A percentile compares a stretch with the other conserved stretches of the same genome.
These are phyloP conservation scores for Sphaerosporella brunnea DNA, from an alignment of 495 filamentous ascomycete genomes.

Conservation along the genomic window DNA sequence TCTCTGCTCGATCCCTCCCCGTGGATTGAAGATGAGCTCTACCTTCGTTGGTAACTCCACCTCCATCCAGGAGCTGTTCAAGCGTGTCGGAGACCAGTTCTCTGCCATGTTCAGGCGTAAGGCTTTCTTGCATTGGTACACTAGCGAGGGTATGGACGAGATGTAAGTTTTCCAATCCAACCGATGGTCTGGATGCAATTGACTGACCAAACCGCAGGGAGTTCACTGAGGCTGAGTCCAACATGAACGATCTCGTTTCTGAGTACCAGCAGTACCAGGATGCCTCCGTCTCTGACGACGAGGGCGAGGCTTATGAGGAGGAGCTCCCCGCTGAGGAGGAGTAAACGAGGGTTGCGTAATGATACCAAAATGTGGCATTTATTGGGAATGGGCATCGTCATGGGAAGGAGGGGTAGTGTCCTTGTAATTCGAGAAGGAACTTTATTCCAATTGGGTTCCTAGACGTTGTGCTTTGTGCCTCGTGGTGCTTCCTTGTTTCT, in stretches of 20 bases:
- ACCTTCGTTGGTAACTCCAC: conserved; percentile 99
- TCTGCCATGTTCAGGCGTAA: conserved; percentile 99
- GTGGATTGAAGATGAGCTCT: conserved; percentile 96
- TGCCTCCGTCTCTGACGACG: conserved; percentile 61
- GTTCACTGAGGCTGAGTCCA: conserved; percentile 99
- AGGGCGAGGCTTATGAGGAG: conserved; percentile 45
- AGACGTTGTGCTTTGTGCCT: neutral
- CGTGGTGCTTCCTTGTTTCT: conserved; percentile 1
- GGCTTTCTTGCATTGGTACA: conserved; percentile 99
- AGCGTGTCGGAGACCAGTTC: conserved; percentile 99
- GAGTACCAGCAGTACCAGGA: conserved; percentile 99
- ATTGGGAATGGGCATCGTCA: conserved; percentile 2
- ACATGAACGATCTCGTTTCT: conserved; percentile 99
- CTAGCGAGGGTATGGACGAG: conserved; percentile 99
- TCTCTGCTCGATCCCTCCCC: conserved; percentile 96
- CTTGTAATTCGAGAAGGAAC: conserved; percentile 3
- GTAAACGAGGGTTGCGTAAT: conserved; percentile 24
- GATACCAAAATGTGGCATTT: conserved; percentile 10
- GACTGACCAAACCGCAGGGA: conserved; percentile 31
- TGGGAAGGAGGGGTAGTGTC: neutral
- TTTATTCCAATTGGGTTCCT: neutral
- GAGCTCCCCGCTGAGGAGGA: conserved; percentile 38
- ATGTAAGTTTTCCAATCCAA: conserved; percentile 36
- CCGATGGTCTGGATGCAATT: neutral
- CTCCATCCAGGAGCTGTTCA: conserved; percentile 99